Evolutionary conservation across 1,284 basidiomycete species (phyloP).

Genomic region (Austropuccinia psidii): DNA sequence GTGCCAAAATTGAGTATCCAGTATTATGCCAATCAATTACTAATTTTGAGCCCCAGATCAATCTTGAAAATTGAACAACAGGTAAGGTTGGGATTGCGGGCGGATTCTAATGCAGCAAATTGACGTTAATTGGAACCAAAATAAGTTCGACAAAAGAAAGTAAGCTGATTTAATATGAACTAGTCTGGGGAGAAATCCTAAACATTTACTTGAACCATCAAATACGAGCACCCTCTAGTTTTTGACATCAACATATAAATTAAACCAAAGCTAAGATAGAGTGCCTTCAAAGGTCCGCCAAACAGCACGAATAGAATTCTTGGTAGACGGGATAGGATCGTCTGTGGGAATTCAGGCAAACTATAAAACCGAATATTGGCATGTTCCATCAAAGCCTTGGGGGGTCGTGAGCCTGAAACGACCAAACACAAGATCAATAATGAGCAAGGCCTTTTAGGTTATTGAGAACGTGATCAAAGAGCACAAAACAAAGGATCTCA

Average conservation of each 20-base stretch:
- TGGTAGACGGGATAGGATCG: slow-evolving; percentile 1
- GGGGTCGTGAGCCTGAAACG: slow-evolving; percentile 4
- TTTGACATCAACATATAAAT: slow-evolving; percentile 3
- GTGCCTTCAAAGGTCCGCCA: slow-evolving; percentile 19
- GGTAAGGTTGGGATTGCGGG: slow-evolving; percentile 90
- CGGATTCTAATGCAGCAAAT: slow-evolving; percentile 62
- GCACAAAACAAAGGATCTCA: no score
- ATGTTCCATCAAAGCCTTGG: slow-evolving; percentile 13
- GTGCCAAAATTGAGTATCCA: slow-evolving; percentile 82
- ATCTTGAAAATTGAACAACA: slow-evolving; percentile 67
- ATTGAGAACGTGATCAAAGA: no score
- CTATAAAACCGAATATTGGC: slow-evolving; percentile 11
- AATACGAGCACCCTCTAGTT: background rate
- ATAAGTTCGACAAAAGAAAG: slow-evolving; percentile 39
- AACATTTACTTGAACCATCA: background rate
- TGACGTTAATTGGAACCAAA: background rate
- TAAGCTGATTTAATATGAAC: slow-evolving; percentile 14
- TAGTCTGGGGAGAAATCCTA: no score
- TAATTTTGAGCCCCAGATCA: slow-evolving; percentile 65
- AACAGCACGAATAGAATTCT: slow-evolving; percentile 18
- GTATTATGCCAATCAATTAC: slow-evolving; percentile 99
- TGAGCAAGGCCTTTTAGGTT: background rate
- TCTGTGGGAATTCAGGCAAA: slow-evolving; percentile 12
- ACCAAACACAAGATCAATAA: background rate
- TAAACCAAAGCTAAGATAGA: slow-evolving; percentile 23